Base-by-base conservation (phyloP, 768 basidiomycete genomes). In the Boletus sp. region DNA sequence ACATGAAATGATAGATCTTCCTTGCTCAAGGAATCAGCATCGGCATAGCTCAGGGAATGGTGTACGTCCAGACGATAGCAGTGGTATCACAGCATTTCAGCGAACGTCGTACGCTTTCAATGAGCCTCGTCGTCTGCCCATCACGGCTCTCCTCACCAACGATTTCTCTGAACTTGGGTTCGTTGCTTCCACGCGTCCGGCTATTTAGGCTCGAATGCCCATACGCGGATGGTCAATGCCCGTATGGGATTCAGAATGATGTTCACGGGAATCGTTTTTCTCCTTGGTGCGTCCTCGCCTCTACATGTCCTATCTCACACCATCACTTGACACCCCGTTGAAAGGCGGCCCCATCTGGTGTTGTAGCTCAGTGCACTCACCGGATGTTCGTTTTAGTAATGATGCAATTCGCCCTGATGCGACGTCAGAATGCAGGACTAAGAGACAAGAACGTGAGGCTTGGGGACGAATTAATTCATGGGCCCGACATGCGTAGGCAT, bases 341-440 rank as follows among this genome's bases (percentile, higher is more conserved):
- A 17, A 47, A 79, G 83, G 83, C 4, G 78, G 80, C 0, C 85
- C 85, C 1, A 76, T 85, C 40, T 74, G 84, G 85, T 1, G 79
- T 29, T 14, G 28, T n/a, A 62, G 61, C 24, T 56, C 36, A 44
- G 41, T 36, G 47, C 55, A 2, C 45, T 59, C 14, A 8, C 45
- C 18, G 61, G 58, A 0, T 50, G 45, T 45, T 50, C 11, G 4
- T 30, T 62, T 24, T 24, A 3, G 24, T 24, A 3, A 24, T 24
- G 24, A 24, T 24, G 24, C 24, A 24, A 24, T 24, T 3, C 24
- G 24, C 24, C 24, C 3, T 24, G 24, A 24, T 3, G 24, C 24
- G 24, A 24, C 24, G 24, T 24, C 24, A 24, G 24, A 24, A 24
- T 24, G 24, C 24, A 24, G 24, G 24, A 24, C 24, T 24, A 3